A percentile compares a stretch with the other conserved stretches of the same genome.
Evolutionary conservation across 495 filamentous ascomycete species (phyloP).

Genomic region (Penicillium pulvis): DNA sequence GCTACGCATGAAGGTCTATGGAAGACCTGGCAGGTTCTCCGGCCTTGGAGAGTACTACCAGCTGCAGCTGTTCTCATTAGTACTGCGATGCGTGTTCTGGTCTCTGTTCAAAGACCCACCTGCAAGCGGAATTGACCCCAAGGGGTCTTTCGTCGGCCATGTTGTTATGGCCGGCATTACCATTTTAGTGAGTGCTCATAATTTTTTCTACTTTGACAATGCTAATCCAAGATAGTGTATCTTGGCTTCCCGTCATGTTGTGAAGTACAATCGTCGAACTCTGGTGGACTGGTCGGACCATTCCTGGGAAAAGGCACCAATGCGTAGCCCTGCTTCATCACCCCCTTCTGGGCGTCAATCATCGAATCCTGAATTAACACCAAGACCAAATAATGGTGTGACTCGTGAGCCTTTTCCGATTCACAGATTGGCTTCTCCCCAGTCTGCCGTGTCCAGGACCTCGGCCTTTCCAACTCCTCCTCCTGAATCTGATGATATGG

Average conservation of each 20-base stretch:
- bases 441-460: conserved; percentile 25
- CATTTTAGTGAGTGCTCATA: conserved; percentile 50
- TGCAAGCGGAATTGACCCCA: conserved; percentile 40
- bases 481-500: conserved; percentile 63
- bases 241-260: conserved; percentile 48
- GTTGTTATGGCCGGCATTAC: conserved; percentile 56
- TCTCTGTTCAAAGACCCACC: conserved; percentile 50
- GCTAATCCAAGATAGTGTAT: conserved; percentile 32
- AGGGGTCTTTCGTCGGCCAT: conserved; percentile 52
- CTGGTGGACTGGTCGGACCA: conserved; percentile 57
- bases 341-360: conserved; percentile 18
- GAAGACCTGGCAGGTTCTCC: conserved; percentile 61
- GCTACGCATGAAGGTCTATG: conserved; percentile 62
- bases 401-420: conserved; percentile 41
- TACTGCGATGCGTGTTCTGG: conserved; percentile 57
- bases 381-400: conserved; percentile 22
- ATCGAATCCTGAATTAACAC: conserved; percentile 19
- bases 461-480: conserved; percentile 38
- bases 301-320: conserved; percentile 37
- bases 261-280: conserved; percentile 54
- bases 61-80: conserved; percentile 63
- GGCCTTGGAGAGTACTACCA: conserved; percentile 71
- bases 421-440: conserved; percentile 39
- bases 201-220: conserved; percentile 4
- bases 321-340: conserved; percentile 31